phyloP scores from a whole-genome alignment of 1,139 yeast genomes.

The Magnusiomyces tetraspermus region DNA sequence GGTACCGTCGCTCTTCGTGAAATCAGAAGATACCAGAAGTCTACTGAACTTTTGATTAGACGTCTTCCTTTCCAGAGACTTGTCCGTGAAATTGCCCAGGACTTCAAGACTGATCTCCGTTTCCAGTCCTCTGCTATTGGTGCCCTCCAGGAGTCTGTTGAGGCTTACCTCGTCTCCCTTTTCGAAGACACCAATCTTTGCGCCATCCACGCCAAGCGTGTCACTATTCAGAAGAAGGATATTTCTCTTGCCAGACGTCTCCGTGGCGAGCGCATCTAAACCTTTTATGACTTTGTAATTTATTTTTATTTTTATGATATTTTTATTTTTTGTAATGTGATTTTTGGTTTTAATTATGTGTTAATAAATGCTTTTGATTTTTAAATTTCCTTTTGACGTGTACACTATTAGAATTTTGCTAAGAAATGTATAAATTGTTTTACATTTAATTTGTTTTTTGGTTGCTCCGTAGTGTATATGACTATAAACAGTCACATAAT shows the following conservation, averaged over 20 bases:
- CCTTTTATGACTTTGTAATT: not conserved
- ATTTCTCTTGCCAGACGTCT: constrained; percentile 98
- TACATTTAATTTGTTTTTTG: too few relatives aligned
- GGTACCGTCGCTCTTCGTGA: constrained; percentile 99
- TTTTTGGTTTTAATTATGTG: not conserved
- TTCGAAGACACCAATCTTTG: constrained; percentile 97
- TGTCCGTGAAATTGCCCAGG: constrained; percentile 97
- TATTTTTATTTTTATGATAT: not conserved
- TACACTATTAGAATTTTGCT: too few relatives aligned
- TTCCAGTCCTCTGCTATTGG: constrained; percentile 98
- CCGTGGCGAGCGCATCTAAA: constrained; percentile 58
- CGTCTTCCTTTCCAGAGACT: constrained; percentile 98
- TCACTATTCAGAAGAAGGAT: constrained; percentile 98
- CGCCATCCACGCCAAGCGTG: constrained; percentile 99
- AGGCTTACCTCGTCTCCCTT: constrained; percentile 85
- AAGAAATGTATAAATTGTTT: too few relatives aligned
- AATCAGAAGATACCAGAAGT: constrained; percentile 98
- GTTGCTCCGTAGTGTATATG: too few relatives aligned
- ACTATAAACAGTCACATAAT: too few relatives aligned
- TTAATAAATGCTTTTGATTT: too few relatives aligned
- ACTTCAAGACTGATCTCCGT: constrained; percentile 95
- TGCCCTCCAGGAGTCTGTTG: constrained; percentile 98
- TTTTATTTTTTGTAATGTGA: not conserved
- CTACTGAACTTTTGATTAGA: constrained; percentile 94
- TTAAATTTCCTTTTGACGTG: too few relatives aligned